Evolutionary conservation across 2,329 filamentous ascomycete genomes (phyloP).

Genomic region (Aspergillus chevalieri): DNA sequence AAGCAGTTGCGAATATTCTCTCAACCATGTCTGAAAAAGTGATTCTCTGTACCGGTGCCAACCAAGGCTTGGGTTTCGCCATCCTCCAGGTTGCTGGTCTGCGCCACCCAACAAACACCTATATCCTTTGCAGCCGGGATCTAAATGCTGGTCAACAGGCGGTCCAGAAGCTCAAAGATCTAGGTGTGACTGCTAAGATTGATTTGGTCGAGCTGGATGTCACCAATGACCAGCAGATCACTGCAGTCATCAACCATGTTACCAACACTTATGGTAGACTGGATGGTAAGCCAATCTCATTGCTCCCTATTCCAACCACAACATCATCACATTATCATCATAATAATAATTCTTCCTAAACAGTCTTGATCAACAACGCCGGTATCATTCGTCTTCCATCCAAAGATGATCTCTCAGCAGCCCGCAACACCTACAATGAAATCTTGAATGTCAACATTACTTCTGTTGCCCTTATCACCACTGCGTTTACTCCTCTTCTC

Average conservation of each 20-base stretch:
- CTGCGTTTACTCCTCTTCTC: conserved; percentile 26
- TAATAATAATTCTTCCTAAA: not conserved
- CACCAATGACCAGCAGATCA: conserved; percentile 20
- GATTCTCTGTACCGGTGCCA: conserved; percentile 33
- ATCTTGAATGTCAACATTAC: conserved; percentile 40
- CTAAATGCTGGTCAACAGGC: conserved; percentile 21
- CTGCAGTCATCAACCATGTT: conserved; percentile 13
- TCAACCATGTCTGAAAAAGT: not conserved
- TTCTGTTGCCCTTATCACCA: conserved; percentile 35
- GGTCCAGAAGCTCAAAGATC: conserved; percentile 14
- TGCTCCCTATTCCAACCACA: not conserved
- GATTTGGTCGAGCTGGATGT: conserved; percentile 24
- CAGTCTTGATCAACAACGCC: conserved; percentile 39
- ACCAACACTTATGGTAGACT: conserved; percentile 16
- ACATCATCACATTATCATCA: not conserved
- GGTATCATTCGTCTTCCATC: conserved; percentile 23
- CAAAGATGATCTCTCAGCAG: conserved; percentile 12
- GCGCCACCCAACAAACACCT: conserved; percentile 16
- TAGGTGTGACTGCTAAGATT: conserved; percentile 14
- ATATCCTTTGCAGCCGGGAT: conserved; percentile 26
- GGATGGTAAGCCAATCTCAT: conserved; percentile 14
- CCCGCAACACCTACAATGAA: conserved; percentile 28
- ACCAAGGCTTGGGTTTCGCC: conserved; percentile 29
- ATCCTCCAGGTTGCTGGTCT: conserved; percentile 24
- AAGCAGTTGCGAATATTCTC: not conserved